Evolutionary conservation across 129 eudicot species (phyloP).

Genomic region (Chrysanthemum seticuspe): DNA sequence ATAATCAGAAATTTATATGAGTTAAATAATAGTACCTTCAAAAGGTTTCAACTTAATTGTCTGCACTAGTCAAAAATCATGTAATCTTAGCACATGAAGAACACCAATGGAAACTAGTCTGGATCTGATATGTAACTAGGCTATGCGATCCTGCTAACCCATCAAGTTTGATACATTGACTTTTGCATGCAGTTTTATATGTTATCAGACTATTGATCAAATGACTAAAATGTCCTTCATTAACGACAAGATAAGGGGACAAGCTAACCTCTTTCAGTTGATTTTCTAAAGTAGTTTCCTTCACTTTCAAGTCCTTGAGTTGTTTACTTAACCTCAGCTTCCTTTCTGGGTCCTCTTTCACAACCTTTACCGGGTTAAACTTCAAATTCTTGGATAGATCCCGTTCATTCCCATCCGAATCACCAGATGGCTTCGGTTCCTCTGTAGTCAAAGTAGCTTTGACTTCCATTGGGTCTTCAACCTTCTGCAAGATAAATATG

Average conservation of each 20-base stretch:
- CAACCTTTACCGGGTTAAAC: constrained; percentile 29
- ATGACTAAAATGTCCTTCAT: constrained; percentile 6
- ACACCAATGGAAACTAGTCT: neutral
- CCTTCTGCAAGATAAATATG: constrained; percentile 28
- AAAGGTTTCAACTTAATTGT: neutral
- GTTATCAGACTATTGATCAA: neutral
- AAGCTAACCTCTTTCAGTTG: constrained; percentile 64
- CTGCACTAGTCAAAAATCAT: neutral
- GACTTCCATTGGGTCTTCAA: constrained; percentile 30
- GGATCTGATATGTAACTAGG: neutral
- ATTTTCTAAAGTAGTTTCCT: constrained; percentile 37
- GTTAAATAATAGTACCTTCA: neutral
- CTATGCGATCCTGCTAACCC: neutral
- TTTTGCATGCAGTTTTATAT: neutral
- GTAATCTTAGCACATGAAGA: neutral
- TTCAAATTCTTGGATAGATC: constrained; percentile 27
- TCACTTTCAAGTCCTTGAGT: constrained; percentile 48
- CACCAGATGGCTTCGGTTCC: constrained; percentile 28
- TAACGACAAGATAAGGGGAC: neutral
- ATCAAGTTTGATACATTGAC: neutral
- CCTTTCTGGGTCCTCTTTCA: constrained; percentile 38
- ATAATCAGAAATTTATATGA: constrained; percentile 3
- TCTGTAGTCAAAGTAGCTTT: constrained; percentile 28
- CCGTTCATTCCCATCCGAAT: constrained; percentile 28
- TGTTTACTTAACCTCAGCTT: constrained; percentile 39